Percentiles rank a stretch among this genome's conserved stretches.
Evolutionary conservation across 768 basidiomycete species (phyloP).

Genomic region (Candolleomyces efflorescens): DNA sequence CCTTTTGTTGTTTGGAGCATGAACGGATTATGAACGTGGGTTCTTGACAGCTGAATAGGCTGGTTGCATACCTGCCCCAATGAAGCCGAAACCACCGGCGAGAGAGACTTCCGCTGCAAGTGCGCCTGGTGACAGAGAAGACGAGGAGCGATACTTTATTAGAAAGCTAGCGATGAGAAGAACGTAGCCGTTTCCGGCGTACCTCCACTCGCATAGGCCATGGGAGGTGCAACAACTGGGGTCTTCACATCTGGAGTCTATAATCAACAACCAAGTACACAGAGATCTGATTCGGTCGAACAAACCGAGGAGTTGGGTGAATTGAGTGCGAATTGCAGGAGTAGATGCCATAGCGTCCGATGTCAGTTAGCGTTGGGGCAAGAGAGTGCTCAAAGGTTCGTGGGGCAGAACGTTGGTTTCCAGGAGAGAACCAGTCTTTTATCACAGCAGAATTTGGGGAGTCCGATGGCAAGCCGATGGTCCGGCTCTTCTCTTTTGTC

Average conservation of each 20-base stretch:
- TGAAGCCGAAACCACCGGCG: constrained; percentile 75
- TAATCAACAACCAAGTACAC: background rate
- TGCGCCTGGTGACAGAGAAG: constrained; percentile 25
- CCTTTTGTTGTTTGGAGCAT: too few relatives aligned
- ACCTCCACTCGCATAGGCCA: constrained; percentile 70
- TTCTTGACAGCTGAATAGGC: background rate
- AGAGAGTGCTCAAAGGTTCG: too few relatives aligned
- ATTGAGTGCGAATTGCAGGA: background rate
- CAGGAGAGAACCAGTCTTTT: too few relatives aligned
- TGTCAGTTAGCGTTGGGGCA: background rate
- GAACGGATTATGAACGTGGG: too few relatives aligned
- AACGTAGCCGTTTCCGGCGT: background rate
- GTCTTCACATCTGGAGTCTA: constrained; percentile 41
- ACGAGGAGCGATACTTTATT: too few relatives aligned
- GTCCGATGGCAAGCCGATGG: too few relatives aligned
- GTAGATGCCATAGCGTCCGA: background rate
- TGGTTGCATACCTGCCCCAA: constrained; percentile 49
- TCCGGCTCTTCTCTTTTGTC: too few relatives aligned
- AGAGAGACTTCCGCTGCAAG: constrained; percentile 58
- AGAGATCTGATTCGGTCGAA: background rate
- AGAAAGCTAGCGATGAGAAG: too few relatives aligned
- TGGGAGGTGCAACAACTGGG: constrained; percentile 63
- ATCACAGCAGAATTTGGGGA: too few relatives aligned
- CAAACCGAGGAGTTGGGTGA: background rate
- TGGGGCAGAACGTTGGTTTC: too few relatives aligned